Base-by-base conservation (phyloP, 192 early-diverging fungal genomes). In the Backusella psychrophila region DNA sequence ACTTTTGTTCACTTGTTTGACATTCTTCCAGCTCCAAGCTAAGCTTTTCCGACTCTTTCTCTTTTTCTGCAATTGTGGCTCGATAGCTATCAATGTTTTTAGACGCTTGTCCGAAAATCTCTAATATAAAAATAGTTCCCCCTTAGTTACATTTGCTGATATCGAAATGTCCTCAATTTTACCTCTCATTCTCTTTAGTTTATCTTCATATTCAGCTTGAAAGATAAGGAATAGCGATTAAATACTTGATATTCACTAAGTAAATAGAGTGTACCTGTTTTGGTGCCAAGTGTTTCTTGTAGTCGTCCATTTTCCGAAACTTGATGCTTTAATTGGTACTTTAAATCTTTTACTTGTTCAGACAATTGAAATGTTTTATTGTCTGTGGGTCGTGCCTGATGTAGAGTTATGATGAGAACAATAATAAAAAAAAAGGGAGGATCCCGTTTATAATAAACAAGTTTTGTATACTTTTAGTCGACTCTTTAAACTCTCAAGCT, bases 131-230 rank as follows among this genome's bases (percentile, higher is more conserved):
- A 41, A 42, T 38, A 6, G 15, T 35, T 15, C 5, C 12, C 8
- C 3, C 39, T 49, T 21, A 14, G 15, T 17, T 29, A 33, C 34
- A 4, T 4, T 31, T 70, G n/a, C 38, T 39, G 34, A 8, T 7
- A 1, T 31, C 17, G 29, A 69, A 9, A 35, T 49, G 46, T 26
- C 23, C 14, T 4, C 49, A 9, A 36, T 12, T 14, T 69, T 86
- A 82, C 85, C 80, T 80, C 84, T 80, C 87, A 88, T 89, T 73
- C 89, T 87, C 63, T 88, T 89, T 71, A 88, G 63, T 66, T 91
- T 90, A 23, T 87, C 87, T 33, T 90, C 85, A 36, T 87, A 84
- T 66, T 89, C 89, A 33, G 73, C 74, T 85, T 80, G 75, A 26
- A 14, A 14, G n/a, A 23, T 12, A 63, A 63, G 3, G 29, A 5